These are phyloP conservation scores for Alternaria arborescens DNA, from an alignment of 2,329 filamentous ascomycete genomes.

Conservation along the genomic window DNA sequence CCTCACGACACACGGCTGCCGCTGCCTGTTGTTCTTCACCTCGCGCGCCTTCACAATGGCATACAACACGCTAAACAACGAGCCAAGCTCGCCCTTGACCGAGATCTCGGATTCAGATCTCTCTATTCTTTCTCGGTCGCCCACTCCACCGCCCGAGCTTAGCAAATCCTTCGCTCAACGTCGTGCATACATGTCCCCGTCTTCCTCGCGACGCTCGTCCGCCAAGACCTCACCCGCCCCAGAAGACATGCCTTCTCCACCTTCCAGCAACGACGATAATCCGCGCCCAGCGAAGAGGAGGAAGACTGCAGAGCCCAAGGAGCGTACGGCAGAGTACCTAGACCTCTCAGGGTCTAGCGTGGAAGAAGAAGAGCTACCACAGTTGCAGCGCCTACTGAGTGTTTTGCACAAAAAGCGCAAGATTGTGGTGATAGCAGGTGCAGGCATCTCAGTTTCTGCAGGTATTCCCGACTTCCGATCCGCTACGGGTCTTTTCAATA, in stretches of 20 bases:
- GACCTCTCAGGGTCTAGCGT: conserved; percentile 69
- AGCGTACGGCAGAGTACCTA: conserved; percentile 82
- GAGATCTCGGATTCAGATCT: conserved; percentile 48
- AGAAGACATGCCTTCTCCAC: conserved; percentile 55
- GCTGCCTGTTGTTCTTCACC: conserved; percentile 22
- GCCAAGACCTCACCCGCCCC: conserved; percentile 57
- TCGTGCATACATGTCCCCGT: conserved; percentile 49
- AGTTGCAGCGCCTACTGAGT: conserved; percentile 75
- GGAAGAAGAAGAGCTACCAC: conserved; percentile 64
- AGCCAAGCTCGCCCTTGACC: conserved; percentile 52
- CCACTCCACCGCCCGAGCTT: conserved; percentile 43
- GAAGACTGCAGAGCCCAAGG: conserved; percentile 63
- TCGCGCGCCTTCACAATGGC: conserved; percentile 39
- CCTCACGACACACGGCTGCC: conserved; percentile 19
- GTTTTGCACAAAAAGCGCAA: conserved; percentile 89
- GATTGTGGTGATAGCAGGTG: conserved; percentile 95
- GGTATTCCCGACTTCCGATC: conserved; percentile 98
- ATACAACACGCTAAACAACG: conserved; percentile 23
- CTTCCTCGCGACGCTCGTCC: conserved; percentile 58
- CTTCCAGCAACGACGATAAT: conserved; percentile 65
- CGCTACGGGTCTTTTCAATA: conserved; percentile 85
- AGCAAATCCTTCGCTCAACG: conserved; percentile 42
- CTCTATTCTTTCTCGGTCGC: conserved; percentile 39
- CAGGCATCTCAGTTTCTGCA: conserved; percentile 95
- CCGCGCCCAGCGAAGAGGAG: conserved; percentile 79